phyloP scores from a whole-genome alignment of 176 grass and related monocot genomes.

The Oryza brachyantha region DNA sequence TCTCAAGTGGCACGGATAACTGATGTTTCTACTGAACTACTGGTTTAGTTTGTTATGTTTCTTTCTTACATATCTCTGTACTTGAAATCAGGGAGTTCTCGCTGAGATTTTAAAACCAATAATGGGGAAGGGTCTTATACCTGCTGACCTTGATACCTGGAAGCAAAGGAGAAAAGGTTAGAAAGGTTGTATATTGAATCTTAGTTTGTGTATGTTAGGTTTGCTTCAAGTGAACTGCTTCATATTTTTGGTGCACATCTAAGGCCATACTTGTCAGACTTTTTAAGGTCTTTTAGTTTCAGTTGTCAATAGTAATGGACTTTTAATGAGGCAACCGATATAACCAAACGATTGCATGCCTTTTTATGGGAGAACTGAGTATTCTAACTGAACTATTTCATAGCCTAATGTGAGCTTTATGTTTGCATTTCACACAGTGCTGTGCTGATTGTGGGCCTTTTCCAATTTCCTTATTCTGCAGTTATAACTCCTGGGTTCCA shows the following conservation, averaged over 20 bases:
- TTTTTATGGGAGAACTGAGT: not conserved
- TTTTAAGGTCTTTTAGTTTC: not conserved
- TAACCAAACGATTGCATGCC: not conserved
- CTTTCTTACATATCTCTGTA: constrained; percentile 37
- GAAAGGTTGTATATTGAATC: constrained; percentile 47
- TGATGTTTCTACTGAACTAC: not conserved
- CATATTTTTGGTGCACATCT: constrained; percentile 3
- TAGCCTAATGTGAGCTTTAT: not conserved
- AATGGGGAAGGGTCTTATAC: constrained; percentile 99
- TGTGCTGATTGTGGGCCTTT: constrained; percentile 4
- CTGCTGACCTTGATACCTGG: constrained; percentile 96
- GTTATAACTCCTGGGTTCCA: constrained; percentile 96
- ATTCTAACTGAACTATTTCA: not conserved
- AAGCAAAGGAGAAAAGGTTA: constrained; percentile 98
- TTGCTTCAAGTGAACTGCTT: not conserved
- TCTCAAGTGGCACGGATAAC: not conserved
- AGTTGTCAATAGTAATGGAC: not conserved
- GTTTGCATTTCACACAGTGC: constrained; percentile 2
- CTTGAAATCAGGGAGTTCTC: constrained; percentile 74
- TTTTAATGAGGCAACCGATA: not conserved
- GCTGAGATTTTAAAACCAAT: constrained; percentile 99
- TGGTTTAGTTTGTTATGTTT: constrained; percentile 1
- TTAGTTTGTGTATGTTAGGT: constrained; percentile 6
- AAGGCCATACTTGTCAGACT: not conserved
- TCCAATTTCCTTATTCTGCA: constrained; percentile 30